Evolutionary conservation across 2,329 filamentous ascomycete species (phyloP).

Genomic region (Elsinoe batatas): DNA sequence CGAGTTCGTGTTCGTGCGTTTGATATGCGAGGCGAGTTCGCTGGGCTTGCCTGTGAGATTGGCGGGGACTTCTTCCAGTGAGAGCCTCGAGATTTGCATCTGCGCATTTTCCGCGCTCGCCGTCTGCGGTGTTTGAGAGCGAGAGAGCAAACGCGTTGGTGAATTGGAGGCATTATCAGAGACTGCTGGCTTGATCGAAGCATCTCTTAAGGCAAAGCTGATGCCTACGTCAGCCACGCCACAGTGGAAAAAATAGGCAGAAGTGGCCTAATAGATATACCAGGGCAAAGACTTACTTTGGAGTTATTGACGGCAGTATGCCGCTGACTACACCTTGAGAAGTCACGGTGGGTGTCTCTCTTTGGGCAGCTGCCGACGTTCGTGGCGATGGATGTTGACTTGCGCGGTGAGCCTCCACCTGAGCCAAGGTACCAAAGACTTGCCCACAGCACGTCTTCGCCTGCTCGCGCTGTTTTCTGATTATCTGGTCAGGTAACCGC

Average conservation of each 20-base stretch:
- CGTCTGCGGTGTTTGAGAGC: slow-evolving; percentile 2
- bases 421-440: background rate
- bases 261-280: background rate
- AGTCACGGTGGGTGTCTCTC: background rate
- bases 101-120: slow-evolving; percentile 2
- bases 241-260: slow-evolving; percentile 45
- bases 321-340: background rate
- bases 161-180: slow-evolving; percentile 8
- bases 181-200: background rate
- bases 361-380: background rate
- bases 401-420: background rate
- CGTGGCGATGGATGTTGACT: background rate
- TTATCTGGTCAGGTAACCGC: background rate
- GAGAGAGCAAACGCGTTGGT: background rate
- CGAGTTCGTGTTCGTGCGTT: slow-evolving; percentile 2
- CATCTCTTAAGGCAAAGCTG: slow-evolving; percentile 6
- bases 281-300: background rate
- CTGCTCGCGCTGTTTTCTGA: background rate
- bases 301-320: background rate
- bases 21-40: background rate
- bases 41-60: background rate
- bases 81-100: slow-evolving; percentile 11
- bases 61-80: background rate
- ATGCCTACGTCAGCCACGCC: background rate
- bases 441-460: background rate